phyloP scores from a whole-genome alignment of 2,329 filamentous ascomycete species.

The Xylaria sp. region DNA sequence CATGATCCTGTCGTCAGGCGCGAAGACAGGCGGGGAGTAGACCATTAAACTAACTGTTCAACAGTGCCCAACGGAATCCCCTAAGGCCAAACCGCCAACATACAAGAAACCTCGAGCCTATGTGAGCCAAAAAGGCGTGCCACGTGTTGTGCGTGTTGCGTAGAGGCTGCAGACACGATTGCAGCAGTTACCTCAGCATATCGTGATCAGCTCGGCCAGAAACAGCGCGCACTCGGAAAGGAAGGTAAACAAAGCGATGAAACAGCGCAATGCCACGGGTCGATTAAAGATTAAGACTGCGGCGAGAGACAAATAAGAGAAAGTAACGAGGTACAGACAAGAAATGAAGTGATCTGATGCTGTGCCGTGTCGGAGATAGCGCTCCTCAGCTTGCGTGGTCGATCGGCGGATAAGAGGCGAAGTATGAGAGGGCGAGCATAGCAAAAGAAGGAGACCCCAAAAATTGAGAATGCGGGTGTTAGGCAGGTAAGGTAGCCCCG shows the following conservation, averaged over 20 bases:
- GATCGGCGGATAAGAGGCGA: not conserved
- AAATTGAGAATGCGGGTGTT: slow-evolving; percentile 6
- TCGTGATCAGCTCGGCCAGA: not conserved
- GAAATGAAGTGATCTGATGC: slow-evolving; percentile 4
- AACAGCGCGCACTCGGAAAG: not conserved
- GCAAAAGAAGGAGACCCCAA: not conserved
- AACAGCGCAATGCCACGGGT: slow-evolving; percentile 7
- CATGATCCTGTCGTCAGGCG: slow-evolving; percentile 18
- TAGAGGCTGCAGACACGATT: not conserved
- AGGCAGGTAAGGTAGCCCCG: not conserved
- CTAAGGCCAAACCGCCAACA: slow-evolving; percentile 5
- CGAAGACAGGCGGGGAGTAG: slow-evolving; percentile 8
- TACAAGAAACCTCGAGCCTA: slow-evolving; percentile 8
- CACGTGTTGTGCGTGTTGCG: not conserved
- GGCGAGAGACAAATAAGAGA: slow-evolving; percentile 6
- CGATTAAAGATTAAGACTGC: slow-evolving; percentile 11
- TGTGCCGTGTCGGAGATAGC: not conserved
- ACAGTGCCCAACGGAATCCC: slow-evolving; percentile 11
- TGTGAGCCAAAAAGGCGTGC: not conserved
- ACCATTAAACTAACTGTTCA: slow-evolving; percentile 15
- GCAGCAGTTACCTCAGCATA: not conserved
- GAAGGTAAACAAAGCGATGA: slow-evolving; percentile 23
- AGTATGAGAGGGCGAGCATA: slow-evolving; percentile 6
- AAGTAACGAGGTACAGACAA: slow-evolving; percentile 4
- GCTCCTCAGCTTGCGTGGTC: slow-evolving; percentile 5